Conservation (phyloP, 1,284 basidiomycete genomes). For the Ceratobasidium sp. region DNA sequence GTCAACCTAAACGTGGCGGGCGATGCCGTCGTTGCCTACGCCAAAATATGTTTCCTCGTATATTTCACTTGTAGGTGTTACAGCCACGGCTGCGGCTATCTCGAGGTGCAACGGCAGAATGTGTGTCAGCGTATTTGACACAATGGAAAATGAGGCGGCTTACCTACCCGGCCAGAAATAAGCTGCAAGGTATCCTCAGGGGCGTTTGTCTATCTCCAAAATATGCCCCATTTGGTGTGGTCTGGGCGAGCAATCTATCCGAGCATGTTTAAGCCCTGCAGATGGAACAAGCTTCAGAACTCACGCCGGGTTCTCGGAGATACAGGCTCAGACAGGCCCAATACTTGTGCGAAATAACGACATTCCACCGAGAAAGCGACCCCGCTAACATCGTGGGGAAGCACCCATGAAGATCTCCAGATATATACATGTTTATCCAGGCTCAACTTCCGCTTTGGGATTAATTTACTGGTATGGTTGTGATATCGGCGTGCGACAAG, state of each 20-base stretch:
- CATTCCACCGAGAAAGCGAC: conserved; percentile 33
- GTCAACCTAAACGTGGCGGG: neutral
- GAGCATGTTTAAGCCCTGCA: conserved; percentile 23
- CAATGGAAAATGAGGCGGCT: no score
- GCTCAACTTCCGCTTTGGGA: neutral
- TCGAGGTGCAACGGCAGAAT: conserved; percentile 15
- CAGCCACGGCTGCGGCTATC: neutral
- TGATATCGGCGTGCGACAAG: neutral
- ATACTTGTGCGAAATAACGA: conserved; percentile 32
- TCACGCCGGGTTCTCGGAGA: conserved; percentile 34
- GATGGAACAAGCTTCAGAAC: conserved; percentile 32
- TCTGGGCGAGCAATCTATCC: neutral
- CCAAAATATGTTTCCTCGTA: neutral
- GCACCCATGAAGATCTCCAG: no score
- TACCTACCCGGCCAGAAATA: no score
- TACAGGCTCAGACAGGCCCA: conserved; percentile 22
- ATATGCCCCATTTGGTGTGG: neutral
- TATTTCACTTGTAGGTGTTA: conserved; percentile 16
- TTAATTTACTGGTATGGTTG: neutral
- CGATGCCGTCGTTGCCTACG: conserved; percentile 11
- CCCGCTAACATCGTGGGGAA: neutral
- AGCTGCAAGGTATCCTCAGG: no score
- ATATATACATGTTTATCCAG: no score
- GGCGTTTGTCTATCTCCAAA: neutral
- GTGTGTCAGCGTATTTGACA: no score